phyloP scores from a whole-genome alignment of 2,329 filamentous ascomycete genomes.

The Cladosporium austrohemisphaericum region DNA sequence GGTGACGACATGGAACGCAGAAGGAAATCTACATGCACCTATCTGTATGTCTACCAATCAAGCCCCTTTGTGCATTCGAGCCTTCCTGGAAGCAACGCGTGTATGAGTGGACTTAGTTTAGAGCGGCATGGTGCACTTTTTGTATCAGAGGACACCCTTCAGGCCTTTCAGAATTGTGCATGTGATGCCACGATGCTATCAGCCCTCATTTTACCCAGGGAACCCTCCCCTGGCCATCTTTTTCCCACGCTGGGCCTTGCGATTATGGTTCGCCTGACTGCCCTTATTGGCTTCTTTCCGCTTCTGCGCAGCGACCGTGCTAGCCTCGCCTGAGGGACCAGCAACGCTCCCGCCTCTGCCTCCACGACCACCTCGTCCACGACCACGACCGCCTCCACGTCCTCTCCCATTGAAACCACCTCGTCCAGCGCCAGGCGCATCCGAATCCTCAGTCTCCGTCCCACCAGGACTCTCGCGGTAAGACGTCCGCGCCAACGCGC shows the following conservation, averaged over 20 bases:
- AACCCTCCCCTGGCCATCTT: slow-evolving; percentile 60
- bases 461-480: slow-evolving; percentile 56
- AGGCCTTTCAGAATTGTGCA: too few relatives aligned
- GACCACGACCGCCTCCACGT: slow-evolving; percentile 49
- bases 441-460: slow-evolving; percentile 57
- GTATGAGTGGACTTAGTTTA: too few relatives aligned
- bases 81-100: too few relatives aligned
- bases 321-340: slow-evolving; percentile 63
- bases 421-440: slow-evolving; percentile 39
- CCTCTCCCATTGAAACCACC: slow-evolving; percentile 46
- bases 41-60: too few relatives aligned
- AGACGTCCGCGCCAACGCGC: slow-evolving; percentile 60
- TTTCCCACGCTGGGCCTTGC: slow-evolving; percentile 64
- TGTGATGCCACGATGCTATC: too few relatives aligned
- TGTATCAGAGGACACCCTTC: too few relatives aligned
- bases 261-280: slow-evolving; percentile 80
- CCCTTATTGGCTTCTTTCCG: slow-evolving; percentile 80
- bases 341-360: slow-evolving; percentile 54
- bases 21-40: too few relatives aligned
- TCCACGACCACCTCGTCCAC: slow-evolving; percentile 39
- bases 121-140: too few relatives aligned
- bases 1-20: too few relatives aligned
- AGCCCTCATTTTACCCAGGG: too few relatives aligned
- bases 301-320: slow-evolving; percentile 67
- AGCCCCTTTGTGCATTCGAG: too few relatives aligned